Base-by-base conservation (phyloP, 306 rosid species). In the Corylus heterophylla region DNA sequence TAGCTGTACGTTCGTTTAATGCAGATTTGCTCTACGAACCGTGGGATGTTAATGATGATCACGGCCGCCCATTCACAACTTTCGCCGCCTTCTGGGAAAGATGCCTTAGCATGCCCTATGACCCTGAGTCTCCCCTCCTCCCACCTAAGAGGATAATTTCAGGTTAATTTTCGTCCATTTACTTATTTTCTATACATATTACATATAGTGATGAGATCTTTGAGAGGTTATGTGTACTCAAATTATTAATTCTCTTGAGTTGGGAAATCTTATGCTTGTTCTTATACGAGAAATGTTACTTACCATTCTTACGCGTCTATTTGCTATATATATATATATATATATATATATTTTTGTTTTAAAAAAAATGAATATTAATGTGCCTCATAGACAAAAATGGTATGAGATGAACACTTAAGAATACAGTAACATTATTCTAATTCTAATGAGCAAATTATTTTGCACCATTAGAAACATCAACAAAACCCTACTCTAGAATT, bases 31-130 rank as follows among this genome's bases (percentile, higher is more conserved):
- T 96, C 78, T 96, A 96, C 64, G 99, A 93, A 80, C 99, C 99
- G 18, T 96, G 99, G 99, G 99, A 96, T 79, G 96, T 96, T 71
- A 93, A 89, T 79, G 96, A 96, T 77, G 94, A 84, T 17, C 75
- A 90, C 49, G 98, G 91, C 81, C 94, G 82, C 29, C 92, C 98
- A 18, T 96, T 96, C 92, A 78, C 93, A 73, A 96, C 98, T 74
- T 96, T 96, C 83, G 77, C 87, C 74, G 85, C 88, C 76, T 96
- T 96, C 82, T 96, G 99, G 99, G 98, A 92, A 85, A 93, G 92
- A 86, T 96, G 98, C 86, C 99, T 91, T 58, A 93, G 92, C 93
- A 93, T 93, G 99, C 97, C 99, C 69, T 96, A 79, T 83, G 99
- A 96, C 80, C 99, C 99, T 12, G 98, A 91, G 82, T 87, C 99